These are phyloP conservation scores for Cryptococcus sp. DNA, from an alignment of 1,284 basidiomycete species.

Conservation along the genomic window DNA sequence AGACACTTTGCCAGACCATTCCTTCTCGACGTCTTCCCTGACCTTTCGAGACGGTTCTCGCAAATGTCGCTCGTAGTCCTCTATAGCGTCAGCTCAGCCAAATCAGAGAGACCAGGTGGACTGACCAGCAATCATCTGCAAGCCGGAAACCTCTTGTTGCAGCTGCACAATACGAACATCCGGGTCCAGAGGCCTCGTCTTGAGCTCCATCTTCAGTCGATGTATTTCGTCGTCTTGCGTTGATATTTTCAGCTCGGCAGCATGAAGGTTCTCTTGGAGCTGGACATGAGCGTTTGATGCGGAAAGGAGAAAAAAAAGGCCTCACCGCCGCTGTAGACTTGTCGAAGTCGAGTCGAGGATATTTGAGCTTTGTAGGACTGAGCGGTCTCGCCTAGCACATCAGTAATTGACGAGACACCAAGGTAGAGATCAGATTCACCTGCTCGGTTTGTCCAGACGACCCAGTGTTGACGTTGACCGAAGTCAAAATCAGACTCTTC, in stretches of 20 bases:
- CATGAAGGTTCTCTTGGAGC: slow-evolving; percentile 79
- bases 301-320: neutral
- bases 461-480: slow-evolving; percentile 64
- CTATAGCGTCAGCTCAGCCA: slow-evolving; percentile 9
- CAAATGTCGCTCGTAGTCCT: slow-evolving; percentile 49
- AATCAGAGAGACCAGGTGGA: slow-evolving; percentile 1
- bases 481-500: slow-evolving; percentile 79
- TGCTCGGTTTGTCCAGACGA: slow-evolving; percentile 1
- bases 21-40: slow-evolving; percentile 71
- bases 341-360: slow-evolving; percentile 60
- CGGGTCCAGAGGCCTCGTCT: slow-evolving; percentile 35
- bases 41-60: slow-evolving; percentile 66
- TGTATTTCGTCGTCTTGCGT: slow-evolving; percentile 68
- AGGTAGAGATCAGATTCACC: slow-evolving; percentile 8
- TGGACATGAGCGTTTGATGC: slow-evolving; percentile 35
- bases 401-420: neutral
- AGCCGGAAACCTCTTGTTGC: slow-evolving; percentile 38
- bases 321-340: slow-evolving; percentile 71
- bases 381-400: slow-evolving; percentile 56
- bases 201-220: slow-evolving; percentile 48
- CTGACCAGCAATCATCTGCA: slow-evolving; percentile 43
- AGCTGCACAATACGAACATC: slow-evolving; percentile 40
- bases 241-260: slow-evolving; percentile 65
- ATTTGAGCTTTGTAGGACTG: slow-evolving; percentile 66
- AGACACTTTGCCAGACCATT: slow-evolving; percentile 62